These are phyloP conservation scores for Achlya hypogyna DNA, from an alignment of 352 stramenopile species.

Conservation along the genomic window DNA sequence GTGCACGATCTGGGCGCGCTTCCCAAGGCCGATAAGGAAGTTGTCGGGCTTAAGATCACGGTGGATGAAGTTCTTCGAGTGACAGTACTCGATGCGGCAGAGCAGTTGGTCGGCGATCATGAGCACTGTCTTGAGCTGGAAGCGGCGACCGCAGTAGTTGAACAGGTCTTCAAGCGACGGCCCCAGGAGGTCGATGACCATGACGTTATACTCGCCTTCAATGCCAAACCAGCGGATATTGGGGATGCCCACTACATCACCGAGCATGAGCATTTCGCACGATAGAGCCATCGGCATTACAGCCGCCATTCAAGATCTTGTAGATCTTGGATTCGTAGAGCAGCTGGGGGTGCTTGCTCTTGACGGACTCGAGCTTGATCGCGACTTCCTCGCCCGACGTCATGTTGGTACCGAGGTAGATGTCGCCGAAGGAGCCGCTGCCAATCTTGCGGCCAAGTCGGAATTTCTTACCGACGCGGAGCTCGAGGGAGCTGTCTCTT, in stretches of 20 bases:
- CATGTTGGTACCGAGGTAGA: slow-evolving; percentile 99
- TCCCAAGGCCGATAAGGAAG: slow-evolving; percentile 83
- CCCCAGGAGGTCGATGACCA: slow-evolving; percentile 99
- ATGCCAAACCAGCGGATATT: slow-evolving; percentile 99
- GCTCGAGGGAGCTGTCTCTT: slow-evolving; percentile 86
- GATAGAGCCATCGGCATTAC: slow-evolving; percentile 35
- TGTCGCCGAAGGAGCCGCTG: slow-evolving; percentile 98
- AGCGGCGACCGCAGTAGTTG: slow-evolving; percentile 82
- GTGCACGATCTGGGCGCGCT: slow-evolving; percentile 78
- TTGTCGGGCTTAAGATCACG: slow-evolving; percentile 88
- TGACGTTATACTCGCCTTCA: slow-evolving; percentile 99
- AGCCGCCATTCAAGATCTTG: slow-evolving; percentile 97
- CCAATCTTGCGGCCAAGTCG: slow-evolving; percentile 98
- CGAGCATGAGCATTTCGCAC: slow-evolving; percentile 18
- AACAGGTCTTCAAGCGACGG: slow-evolving; percentile 88
- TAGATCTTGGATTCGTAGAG: slow-evolving; percentile 99
- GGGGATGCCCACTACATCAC: slow-evolving; percentile 95
- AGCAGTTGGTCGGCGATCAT: slow-evolving; percentile 89
- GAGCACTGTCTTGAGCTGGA: slow-evolving; percentile 94
- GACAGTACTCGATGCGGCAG: slow-evolving; percentile 78
- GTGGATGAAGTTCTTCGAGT: slow-evolving; percentile 87
- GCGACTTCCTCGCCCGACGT: slow-evolving; percentile 97
- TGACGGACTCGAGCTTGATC: slow-evolving; percentile 99
- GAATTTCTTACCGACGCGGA: slow-evolving; percentile 99
- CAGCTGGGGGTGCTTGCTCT: slow-evolving; percentile 97